phyloP scores from a whole-genome alignment of 106 monocot genomes.

The Amphibolis antarctica region DNA sequence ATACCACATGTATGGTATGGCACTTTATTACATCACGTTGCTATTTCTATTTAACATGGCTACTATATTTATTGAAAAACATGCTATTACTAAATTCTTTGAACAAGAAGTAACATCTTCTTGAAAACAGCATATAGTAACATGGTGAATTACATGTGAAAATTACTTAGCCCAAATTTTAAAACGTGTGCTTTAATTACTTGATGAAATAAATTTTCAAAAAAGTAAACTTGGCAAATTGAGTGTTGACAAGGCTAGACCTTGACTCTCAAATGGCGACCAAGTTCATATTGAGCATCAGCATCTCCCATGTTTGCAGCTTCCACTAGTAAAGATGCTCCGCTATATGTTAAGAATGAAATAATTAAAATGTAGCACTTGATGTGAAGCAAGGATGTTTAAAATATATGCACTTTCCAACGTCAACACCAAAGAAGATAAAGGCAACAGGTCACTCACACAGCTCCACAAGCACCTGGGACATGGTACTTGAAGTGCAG shows the following conservation, averaged over 20 bases:
- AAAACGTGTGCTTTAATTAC: not conserved
- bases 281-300: slow-evolving; percentile 98
- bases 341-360: slow-evolving; percentile 28
- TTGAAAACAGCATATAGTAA: too few species aligned
- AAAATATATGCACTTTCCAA: too few species aligned
- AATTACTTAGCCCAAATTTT: not conserved
- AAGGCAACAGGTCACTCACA: slow-evolving; percentile 32
- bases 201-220: not conserved
- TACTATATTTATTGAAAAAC: too few species aligned
- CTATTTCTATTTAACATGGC: too few species aligned
- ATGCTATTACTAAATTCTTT: too few species aligned
- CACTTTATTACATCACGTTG: too few species aligned
- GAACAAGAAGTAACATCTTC: too few species aligned
- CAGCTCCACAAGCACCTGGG: slow-evolving; percentile 73
- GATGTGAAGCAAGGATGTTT: not conserved
- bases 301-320: slow-evolving; percentile 98
- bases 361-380: not conserved
- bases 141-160: too few species aligned
- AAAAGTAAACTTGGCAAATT: not conserved
- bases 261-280: slow-evolving; percentile 70
- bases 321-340: slow-evolving; percentile 86
- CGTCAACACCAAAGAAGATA: not conserved
- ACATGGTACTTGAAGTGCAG: slow-evolving; percentile 98
- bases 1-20: too few species aligned
- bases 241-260: slow-evolving; percentile 11